Evolutionary conservation across 768 basidiomycete genomes (phyloP), one percentile per base, ranked within the genome.

Genomic region (Tremella mesenterica): DNA sequence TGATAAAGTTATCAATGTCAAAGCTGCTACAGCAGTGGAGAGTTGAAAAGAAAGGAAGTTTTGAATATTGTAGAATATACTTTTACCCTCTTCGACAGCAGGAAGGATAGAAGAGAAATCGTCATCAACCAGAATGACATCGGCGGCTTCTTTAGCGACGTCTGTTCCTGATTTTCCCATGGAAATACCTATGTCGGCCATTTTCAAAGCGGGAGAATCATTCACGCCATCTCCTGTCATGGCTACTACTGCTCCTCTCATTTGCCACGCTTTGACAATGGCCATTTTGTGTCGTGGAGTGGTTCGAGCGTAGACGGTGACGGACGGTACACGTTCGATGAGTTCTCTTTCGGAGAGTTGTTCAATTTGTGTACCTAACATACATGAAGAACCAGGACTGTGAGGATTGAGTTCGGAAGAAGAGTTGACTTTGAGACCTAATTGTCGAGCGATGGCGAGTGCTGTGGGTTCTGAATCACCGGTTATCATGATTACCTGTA

Each of bases 91-190:
- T 76, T 93, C 89, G 36, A 97, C 83, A 5, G 93, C 92, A 14
- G 90, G 87, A 33, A 96, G 74, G 53, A 97, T 89, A 1, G 92
- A 95, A 55, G 82, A 86, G 67, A 97, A 96, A 73, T 96, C 92
- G 73, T 97, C 93, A 69, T 96, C 91, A 28, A 95, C 92, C 18
- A 97, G 81, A 63, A 97, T 95, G 63, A 91, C 84, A 75, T 97
- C 90, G 6, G 93, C 92, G 8, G 92, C 92, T 75, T 96, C 93
- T 74, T 97, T 97, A 23, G 93, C 91, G 10, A 97, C 93, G 69
- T 97, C 93, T 18, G 93, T 95, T n/a, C 93, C 93, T 57, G 86
- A 88, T 75, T 87, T 89, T 53, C 93, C 93, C 93, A 97, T 97
- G 33, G 89, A 88, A 49, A 97, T 82, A 12, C 93, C 93, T 63